These are phyloP conservation scores for Castanospermum australe DNA, from an alignment of 306 rosid species.

Conservation along the genomic window DNA sequence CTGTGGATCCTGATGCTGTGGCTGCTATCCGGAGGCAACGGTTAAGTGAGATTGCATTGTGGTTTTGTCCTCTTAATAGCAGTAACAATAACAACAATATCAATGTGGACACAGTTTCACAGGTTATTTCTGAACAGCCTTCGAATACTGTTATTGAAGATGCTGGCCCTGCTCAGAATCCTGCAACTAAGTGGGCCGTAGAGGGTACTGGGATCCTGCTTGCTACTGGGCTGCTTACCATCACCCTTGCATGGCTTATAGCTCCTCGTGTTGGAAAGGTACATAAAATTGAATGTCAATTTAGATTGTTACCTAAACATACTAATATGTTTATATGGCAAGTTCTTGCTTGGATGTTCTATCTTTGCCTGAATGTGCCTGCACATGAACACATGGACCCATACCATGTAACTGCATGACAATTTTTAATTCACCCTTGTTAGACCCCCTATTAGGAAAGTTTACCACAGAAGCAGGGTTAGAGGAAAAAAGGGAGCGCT, in stretches of 20 bases:
- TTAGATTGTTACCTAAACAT: neutral
- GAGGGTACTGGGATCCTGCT: slow-evolving; percentile 93
- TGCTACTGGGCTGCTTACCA: slow-evolving; percentile 95
- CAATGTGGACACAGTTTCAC: slow-evolving; percentile 54
- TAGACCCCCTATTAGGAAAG: no score
- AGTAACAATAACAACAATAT: slow-evolving; percentile 33
- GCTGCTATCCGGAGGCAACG: slow-evolving; percentile 94
- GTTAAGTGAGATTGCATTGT: slow-evolving; percentile 81
- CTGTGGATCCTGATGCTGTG: slow-evolving; percentile 91
- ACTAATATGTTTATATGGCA: neutral
- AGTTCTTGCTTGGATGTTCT: slow-evolving; percentile 4
- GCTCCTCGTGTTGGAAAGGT: slow-evolving; percentile 99
- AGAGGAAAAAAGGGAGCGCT: no score
- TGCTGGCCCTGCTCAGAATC: slow-evolving; percentile 55
- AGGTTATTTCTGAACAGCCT: slow-evolving; percentile 66
- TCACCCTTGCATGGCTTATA: slow-evolving; percentile 89
- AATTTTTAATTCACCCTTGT: neutral
- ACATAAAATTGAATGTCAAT: slow-evolving; percentile 23
- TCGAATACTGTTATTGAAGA: slow-evolving; percentile 52
- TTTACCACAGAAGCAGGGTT: no score
- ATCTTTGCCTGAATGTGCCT: slow-evolving; percentile 16
- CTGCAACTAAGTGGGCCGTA: slow-evolving; percentile 88
- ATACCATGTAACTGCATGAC: neutral
- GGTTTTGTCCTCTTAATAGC: slow-evolving; percentile 80
- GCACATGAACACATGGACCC: neutral